Conservation (phyloP, 1,284 basidiomycete species). For the Meira nashicola region DNA sequence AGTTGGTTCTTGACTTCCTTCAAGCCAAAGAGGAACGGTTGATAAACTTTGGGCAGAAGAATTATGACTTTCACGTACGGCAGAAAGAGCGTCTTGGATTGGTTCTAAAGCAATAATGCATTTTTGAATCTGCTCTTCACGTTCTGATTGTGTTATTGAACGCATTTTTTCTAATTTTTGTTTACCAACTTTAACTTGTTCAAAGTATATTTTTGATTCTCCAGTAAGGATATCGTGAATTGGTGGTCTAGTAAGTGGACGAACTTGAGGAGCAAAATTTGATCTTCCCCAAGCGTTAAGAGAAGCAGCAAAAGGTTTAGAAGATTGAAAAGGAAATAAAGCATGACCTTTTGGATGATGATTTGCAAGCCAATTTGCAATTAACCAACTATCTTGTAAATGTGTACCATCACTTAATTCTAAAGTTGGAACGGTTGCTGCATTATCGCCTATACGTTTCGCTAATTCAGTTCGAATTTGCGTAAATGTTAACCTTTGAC, state of each 20-base stretch:
- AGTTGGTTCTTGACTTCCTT: constrained; percentile 28
- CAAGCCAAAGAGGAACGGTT: constrained; percentile 21
- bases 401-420: constrained; percentile 33
- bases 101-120: constrained; percentile 7
- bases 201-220: constrained; percentile 31
- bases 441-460: constrained; percentile 22
- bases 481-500: constrained; percentile 34
- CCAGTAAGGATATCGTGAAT: constrained; percentile 28
- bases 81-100: constrained; percentile 10
- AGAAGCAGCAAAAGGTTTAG: constrained; percentile 28
- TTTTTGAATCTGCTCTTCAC: constrained; percentile 16
- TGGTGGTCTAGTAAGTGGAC: constrained; percentile 20
- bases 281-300: constrained; percentile 31
- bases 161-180: constrained; percentile 22
- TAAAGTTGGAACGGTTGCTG: constrained; percentile 36
- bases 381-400: constrained; percentile 36
- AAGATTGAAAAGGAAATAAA: constrained; percentile 26
- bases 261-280: constrained; percentile 24
- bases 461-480: constrained; percentile 37
- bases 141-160: constrained; percentile 15
- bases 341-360: constrained; percentile 22
- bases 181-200: constrained; percentile 32
- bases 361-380: constrained; percentile 25
- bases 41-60: no score
- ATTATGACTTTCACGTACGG: neutral